Evolutionary conservation across 441 rosid genomes (phyloP), one percentile per base, ranked within the genome.

Genomic region (Aquilaria agallochum): DNA sequence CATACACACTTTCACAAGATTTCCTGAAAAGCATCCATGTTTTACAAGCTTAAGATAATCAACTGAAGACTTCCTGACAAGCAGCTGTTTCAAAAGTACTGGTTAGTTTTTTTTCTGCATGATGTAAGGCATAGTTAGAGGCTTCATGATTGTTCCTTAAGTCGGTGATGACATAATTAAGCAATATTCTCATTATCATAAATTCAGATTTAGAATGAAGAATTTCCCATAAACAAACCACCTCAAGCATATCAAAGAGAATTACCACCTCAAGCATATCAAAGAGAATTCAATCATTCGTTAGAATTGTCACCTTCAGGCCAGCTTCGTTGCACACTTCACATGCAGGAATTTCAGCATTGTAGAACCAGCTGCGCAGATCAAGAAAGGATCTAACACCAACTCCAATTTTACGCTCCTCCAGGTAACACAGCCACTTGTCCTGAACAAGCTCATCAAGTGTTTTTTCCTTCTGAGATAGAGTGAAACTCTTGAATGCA

Each of bases 251-350:
- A 2, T 13, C 60, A 74, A 59, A 65, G 15, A 57, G 42, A 36
- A 36, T 2, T 36, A n/a, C 53, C 44, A 66, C 59, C 55, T 53
- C 31, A 55, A 62, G 3, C 58, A 64, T 34, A 2, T 13, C 60
- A 74, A 59, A 65, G 15, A 57, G 42, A 36, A 36, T 2, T 36
- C 42, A 36, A 36, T 36, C 42, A 36, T 36, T 8, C 5, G 42
- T 36, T 36, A 8, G 42, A 36, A 36, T 36, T 36, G 42, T 3
- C 42, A 88, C 98, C 97, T 93, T 93, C 36, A 90, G 64, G 40
- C 84, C 96, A 65, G 94, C 88, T 77, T 91, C 99, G 14, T 87
- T 88, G 82, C 99, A 94, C 50, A 94, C 88, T 76, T 84, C 84
- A 58, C 99, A 94, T 14, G 84, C 73, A 68, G 97, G 87, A 74